A percentile compares a stretch with the other conserved stretches of the same genome.
phyloP scores from a whole-genome alignment of 139 green algal species.

The Raphidocelis subcapitata region DNA sequence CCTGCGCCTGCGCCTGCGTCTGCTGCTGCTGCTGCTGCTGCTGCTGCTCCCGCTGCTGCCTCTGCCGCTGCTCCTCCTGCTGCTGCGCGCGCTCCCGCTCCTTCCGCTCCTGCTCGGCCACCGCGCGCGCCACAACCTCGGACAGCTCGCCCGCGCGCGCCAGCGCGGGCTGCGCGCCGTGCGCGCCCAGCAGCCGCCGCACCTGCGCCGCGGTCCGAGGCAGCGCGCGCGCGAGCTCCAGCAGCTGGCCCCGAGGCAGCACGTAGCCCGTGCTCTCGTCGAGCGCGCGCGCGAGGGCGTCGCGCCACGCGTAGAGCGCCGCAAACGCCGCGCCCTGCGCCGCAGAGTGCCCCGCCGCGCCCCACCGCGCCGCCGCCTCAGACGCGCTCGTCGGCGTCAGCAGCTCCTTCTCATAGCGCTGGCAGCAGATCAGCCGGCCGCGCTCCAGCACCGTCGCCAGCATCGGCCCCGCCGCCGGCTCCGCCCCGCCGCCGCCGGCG shows the following conservation, averaged over 20 bases:
- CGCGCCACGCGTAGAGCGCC: slow-evolving; percentile 73
- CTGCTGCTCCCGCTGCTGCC: slow-evolving; percentile 14
- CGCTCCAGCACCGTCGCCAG: slow-evolving; percentile 70
- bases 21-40: not conserved
- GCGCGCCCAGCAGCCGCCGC: slow-evolving; percentile 2
- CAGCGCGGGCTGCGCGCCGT: slow-evolving; percentile 4
- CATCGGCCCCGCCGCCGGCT: not conserved
- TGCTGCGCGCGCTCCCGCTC: slow-evolving; percentile 5
- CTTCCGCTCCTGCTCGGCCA: too few species aligned
- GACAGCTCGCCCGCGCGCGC: slow-evolving; percentile 7
- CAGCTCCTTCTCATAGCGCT: slow-evolving; percentile 73
- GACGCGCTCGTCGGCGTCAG: slow-evolving; percentile 33
- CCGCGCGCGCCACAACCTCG: not conserved
- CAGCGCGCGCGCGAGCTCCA: slow-evolving; percentile 55
- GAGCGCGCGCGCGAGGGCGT: slow-evolving; percentile 55
- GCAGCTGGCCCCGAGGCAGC: slow-evolving; percentile 71
- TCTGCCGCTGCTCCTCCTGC: not conserved
- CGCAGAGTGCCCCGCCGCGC: slow-evolving; percentile 27
- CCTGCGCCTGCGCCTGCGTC: not conserved
- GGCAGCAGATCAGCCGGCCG: slow-evolving; percentile 70
- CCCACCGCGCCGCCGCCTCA: slow-evolving; percentile 25
- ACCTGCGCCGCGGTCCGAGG: slow-evolving; percentile 38
- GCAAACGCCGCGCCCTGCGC: slow-evolving; percentile 63
- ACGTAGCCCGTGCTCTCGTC: slow-evolving; percentile 90
- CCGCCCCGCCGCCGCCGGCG: not conserved